Percentiles rank a stretch among this genome's conserved stretches.
Conservation (phyloP, 805 yeast genomes). For the Sugiyamaella americana region DNA sequence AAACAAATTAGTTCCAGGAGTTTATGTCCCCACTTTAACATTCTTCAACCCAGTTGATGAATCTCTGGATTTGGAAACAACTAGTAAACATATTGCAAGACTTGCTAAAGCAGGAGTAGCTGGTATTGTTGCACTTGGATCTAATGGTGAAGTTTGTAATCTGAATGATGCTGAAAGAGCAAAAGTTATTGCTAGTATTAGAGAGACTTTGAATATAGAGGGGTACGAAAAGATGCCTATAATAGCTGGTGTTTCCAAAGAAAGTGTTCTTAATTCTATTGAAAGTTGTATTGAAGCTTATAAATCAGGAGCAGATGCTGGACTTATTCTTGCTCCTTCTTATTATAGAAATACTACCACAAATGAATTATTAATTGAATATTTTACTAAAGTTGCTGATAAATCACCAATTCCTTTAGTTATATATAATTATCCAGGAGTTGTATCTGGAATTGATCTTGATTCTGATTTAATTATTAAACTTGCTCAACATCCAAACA, state of each 20-base stretch:
- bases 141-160: conserved; percentile 28
- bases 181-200: conserved; percentile 18
- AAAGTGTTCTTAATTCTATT: conserved; percentile 38
- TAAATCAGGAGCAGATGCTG: conserved; percentile 19
- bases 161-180: conserved; percentile 39
- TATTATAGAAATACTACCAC: conserved; percentile 40
- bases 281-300: conserved; percentile 22
- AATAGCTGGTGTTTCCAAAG: conserved; percentile 42
- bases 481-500: conserved; percentile 33
- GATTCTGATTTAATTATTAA: conserved; percentile 33
- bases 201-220: conserved; percentile 27
- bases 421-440: conserved; percentile 42
- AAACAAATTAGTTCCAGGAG: not conserved
- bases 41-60: not conserved
- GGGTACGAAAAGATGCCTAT: conserved; percentile 36
- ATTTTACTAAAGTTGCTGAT: conserved; percentile 38
- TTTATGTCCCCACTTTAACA: not conserved
- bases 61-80: not conserved
- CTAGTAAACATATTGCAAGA: conserved; percentile 14
- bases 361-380: conserved; percentile 40
- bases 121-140: conserved; percentile 21
- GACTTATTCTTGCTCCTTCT: conserved; percentile 35
- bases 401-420: conserved; percentile 36
- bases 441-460: conserved; percentile 34
- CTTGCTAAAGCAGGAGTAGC: conserved; percentile 19